Base-by-base conservation (phyloP, 768 basidiomycete species). In the Peribolospora kevripleyi region DNA sequence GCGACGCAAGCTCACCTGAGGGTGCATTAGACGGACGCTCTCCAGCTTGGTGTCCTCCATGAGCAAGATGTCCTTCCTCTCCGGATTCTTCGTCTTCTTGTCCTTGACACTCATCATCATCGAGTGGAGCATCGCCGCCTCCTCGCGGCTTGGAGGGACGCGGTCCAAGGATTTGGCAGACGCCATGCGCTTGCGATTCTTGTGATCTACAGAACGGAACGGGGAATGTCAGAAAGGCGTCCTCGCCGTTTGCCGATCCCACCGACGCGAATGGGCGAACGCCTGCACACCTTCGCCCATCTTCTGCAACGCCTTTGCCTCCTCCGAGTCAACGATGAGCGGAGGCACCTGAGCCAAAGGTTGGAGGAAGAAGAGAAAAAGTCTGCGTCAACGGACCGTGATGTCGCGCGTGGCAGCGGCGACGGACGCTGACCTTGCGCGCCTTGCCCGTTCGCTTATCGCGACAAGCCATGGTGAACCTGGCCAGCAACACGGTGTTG, bases 381-480 rank as follows among this genome's bases (percentile, higher is more conserved):
- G 25, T 25, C 25, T 25, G 25, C 25, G 25, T 25, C 25, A 25
- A 25, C 25, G 25, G 25, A 25, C 25, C 25, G 25, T 25, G 25
- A 25, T 25, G 25, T 25, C 25, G 25, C 25, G 25, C 25, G 25
- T 25, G 25, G 25, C 1, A 25, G 25, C 25, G 25, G 25, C 25
- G 25, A 25, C 25, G 25, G 25, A 25, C 25, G 25, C 25, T 25
- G 25, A 25, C 25, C 25, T 25, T 25, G 40, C 52, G 49, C 50
- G 62, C 59, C 14, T 58, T 59, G 6, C 63, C 63, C 6, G 56
- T 57, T 8, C 50, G 42, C 8, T 38, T 25, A 48, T 48, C 47
- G 1, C 63, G 54, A 14, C 61, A 61, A 4, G 61, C 63, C 63
- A 63, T 63, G 5, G 61, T 58, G 55, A 63, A 63, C 3, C 63